Percentiles rank a stretch among this genome's conserved stretches.
Conservation (phyloP, 2,329 filamentous ascomycete genomes). For the Penicillium sp. region DNA sequence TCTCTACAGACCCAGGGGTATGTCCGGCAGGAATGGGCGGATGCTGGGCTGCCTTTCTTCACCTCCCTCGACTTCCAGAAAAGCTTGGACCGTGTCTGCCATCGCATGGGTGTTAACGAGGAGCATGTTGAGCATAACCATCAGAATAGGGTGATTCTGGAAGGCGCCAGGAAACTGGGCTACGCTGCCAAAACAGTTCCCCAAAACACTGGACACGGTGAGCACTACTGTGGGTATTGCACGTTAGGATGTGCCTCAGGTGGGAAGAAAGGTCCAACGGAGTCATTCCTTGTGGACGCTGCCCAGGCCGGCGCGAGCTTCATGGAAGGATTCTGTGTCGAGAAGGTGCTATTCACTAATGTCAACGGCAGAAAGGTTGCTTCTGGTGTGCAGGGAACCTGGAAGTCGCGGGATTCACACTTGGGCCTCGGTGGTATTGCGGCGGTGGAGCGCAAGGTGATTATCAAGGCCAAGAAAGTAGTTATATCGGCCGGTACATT, state of each 20-base stretch:
- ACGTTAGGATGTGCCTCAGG: slow-evolving; percentile 59
- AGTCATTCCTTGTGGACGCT: slow-evolving; percentile 76
- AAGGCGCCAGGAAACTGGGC: slow-evolving; percentile 70
- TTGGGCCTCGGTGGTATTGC: slow-evolving; percentile 55
- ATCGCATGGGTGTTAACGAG: slow-evolving; percentile 70
- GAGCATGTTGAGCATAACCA: slow-evolving; percentile 69
- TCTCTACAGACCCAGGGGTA: slow-evolving; percentile 67
- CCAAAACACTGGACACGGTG: slow-evolving; percentile 72
- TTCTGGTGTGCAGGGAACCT: slow-evolving; percentile 68
- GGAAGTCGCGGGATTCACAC: slow-evolving; percentile 67
- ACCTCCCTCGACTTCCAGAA: slow-evolving; percentile 69
- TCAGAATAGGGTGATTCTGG: slow-evolving; percentile 67
- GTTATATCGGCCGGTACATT: slow-evolving; percentile 75
- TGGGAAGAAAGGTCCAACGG: slow-evolving; percentile 75
- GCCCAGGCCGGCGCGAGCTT: slow-evolving; percentile 74
- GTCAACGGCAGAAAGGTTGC: slow-evolving; percentile 55
- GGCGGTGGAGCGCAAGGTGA: slow-evolving; percentile 58
- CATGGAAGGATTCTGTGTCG: slow-evolving; percentile 75
- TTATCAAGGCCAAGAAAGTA: slow-evolving; percentile 75
- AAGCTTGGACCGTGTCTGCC: slow-evolving; percentile 75
- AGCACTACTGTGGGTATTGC: slow-evolving; percentile 72
- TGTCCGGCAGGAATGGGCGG: slow-evolving; percentile 79
- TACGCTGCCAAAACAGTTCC: slow-evolving; percentile 67
- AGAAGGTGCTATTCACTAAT: slow-evolving; percentile 65
- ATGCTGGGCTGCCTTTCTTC: slow-evolving; percentile 68